A percentile compares a stretch with the other conserved stretches of the same genome.
Conservation (phyloP, 2,329 filamentous ascomycete species). For the Trichoderma harzianum region DNA sequence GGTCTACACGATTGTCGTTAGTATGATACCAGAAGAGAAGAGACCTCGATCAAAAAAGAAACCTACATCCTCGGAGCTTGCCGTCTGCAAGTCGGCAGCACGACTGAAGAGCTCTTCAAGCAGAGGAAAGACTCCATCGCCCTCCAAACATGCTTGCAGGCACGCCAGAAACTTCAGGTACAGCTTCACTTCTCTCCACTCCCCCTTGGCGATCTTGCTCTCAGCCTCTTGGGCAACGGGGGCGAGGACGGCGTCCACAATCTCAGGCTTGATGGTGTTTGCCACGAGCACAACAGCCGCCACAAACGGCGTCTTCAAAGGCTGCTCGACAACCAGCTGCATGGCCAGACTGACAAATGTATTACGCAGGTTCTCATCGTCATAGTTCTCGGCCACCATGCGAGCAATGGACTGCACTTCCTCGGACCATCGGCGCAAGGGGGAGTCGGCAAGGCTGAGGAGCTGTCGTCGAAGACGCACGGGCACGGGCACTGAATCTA, state of each 20-base stretch:
- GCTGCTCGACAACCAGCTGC: conserved; percentile 82
- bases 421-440: conserved; percentile 73
- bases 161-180: conserved; percentile 86
- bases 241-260: conserved; percentile 67
- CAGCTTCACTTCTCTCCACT: conserved; percentile 90
- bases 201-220: conserved; percentile 64
- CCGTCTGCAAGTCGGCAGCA: conserved; percentile 89
- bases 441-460: conserved; percentile 76
- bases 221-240: conserved; percentile 62
- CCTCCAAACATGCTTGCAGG: conserved; percentile 74
- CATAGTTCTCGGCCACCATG: conserved; percentile 75
- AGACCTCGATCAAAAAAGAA: not conserved
- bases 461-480: conserved; percentile 75
- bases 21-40: not conserved
- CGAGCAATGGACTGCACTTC: conserved; percentile 73
- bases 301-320: conserved; percentile 94
- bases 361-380: conserved; percentile 73
- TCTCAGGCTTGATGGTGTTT: conserved; percentile 73
- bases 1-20: conserved; percentile 40
- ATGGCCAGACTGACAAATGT: conserved; percentile 71
- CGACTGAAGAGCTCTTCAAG: conserved; percentile 87
- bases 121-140: conserved; percentile 79
- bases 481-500: conserved; percentile 65
- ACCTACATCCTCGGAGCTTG: conserved; percentile 86
- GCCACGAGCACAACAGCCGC: conserved; percentile 77